Base-by-base conservation (phyloP, 1,139 yeast species). In the Yamadazyma sp. region DNA sequence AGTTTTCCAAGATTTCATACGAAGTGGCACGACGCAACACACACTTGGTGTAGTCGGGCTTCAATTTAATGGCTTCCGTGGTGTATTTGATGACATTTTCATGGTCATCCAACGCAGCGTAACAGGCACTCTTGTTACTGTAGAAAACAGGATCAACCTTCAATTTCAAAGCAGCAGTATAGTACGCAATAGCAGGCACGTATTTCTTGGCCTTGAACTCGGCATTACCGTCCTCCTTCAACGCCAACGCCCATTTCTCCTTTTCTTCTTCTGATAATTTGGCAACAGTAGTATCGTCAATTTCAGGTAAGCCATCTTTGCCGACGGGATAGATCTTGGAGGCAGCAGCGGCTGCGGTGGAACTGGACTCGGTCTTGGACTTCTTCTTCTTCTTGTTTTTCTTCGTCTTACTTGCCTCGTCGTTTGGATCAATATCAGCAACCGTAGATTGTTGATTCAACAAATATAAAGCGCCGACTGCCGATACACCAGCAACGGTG, bases 91-190 rank as follows among this genome's bases (percentile, higher is more conserved):
- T 76, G 33, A 89, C 96, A 56, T 87, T 82, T 52, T 86, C 87
- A 57, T 78, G 82, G 48, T 89, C 79, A 44, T 81, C 78, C 50
- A 86, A 71, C 14, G 95, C 87, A 40, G 89, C 86, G 64, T 86
- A 87, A 67, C 97, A 92, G 14, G 98, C 98, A 18, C 97, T 89
- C 65, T 96, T 79, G 70, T 90, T 90, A 45, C 97, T 88, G 67
- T 84, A 90, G 66, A 78, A 92, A 31, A 90, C 86, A 12, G 97
- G 90, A 61, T 92, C 97, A 47, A 73, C 65, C 57, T 82, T 81
- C 56, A 88, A 73, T 44, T 73, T 62, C 52, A 94, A 72, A 11
- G 98, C 97, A 43, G 78, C 79, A 32, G 86, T 62, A 67, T 92
- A 92, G 61, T 73, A 82, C 35, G 76, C 78, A 53, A 89, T 79